Conservation (phyloP, 108 stramenopile genomes). For the Skeletonema potamos region DNA sequence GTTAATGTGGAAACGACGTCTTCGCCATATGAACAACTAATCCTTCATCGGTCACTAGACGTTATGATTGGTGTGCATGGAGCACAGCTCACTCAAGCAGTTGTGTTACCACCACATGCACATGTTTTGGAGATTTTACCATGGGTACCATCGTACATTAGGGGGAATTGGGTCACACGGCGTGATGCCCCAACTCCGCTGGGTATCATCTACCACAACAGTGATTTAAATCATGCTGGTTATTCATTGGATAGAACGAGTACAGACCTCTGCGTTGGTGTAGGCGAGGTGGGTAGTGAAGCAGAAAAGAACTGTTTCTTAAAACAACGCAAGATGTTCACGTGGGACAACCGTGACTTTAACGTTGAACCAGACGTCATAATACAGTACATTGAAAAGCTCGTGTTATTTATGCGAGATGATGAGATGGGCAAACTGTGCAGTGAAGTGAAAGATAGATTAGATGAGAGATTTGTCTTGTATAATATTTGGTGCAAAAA, state of each 20-base stretch:
- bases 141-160: slow-evolving; percentile 46
- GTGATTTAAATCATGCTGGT: slow-evolving; percentile 52
- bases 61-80: slow-evolving; percentile 38
- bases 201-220: slow-evolving; percentile 53
- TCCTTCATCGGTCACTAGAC: slow-evolving; percentile 54
- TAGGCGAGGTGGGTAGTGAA: slow-evolving; percentile 9
- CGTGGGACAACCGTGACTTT: slow-evolving; percentile 43
- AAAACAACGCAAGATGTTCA: slow-evolving; percentile 15
- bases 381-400: slow-evolving; percentile 29
- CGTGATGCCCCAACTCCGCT: slow-evolving; percentile 43
- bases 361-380: slow-evolving; percentile 19
- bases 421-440: slow-evolving; percentile 3
- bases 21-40: slow-evolving; percentile 40
- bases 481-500: slow-evolving; percentile 35
- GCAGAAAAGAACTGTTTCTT: slow-evolving; percentile 33
- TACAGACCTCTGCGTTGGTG: slow-evolving; percentile 32
- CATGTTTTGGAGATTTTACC: slow-evolving; percentile 55
- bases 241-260: slow-evolving; percentile 38
- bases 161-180: slow-evolving; percentile 40
- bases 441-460: slow-evolving; percentile 4
- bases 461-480: slow-evolving; percentile 33
- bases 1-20: slow-evolving; percentile 53
- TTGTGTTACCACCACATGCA: slow-evolving; percentile 44
- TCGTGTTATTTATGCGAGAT: slow-evolving; percentile 16
- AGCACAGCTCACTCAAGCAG: slow-evolving; percentile 50